Base-by-base conservation (phyloP, 192 early-diverging fungal species). In the Coemansia reversa region DNA sequence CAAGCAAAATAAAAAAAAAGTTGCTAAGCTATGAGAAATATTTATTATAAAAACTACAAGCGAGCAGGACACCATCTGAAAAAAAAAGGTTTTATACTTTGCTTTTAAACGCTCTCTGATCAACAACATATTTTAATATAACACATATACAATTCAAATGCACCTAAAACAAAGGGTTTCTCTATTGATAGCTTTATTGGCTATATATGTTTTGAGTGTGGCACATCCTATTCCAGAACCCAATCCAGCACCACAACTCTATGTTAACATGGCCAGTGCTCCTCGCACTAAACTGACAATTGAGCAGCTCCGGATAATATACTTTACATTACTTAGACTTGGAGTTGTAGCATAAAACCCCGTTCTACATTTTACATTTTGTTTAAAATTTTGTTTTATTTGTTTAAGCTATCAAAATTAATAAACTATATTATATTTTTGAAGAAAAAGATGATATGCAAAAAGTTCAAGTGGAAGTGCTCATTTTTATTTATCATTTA, bases 201-300 rank as follows among this genome's bases (percentile, higher is more conserved):
- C 25, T 25, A 18, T 64, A 54, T 55, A 54, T 16, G 18, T 39
- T 5, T 19, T 55, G 24, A 24, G 42, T 7, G 7, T 55, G 6
- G 62, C 62, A 1, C 51, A 8, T 3, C 62, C 62, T 25, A 5
- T 64, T 19, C 62, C 62, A 6, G 53, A 53, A 18, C 45, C 62
- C 1, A 55, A 54, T 9, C 62, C 60, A 19, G 60, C 30, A 18
- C 60, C 60, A 3, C 39, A 45, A 45, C 2, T 62, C 22, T 39
- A 62, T 62, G 60, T 29, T 52, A 32, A 51, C 60, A 51, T 45
- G 39, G 39, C 39, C 14, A 45, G 39, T 16, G 12, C 14, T 11
- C 39, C 39, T 16, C 39, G 12, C 1, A 0, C 16, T 11, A 14
- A 45, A 45, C 39, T 45, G 39, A 16, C 39, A 9, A 45, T 14